Conservation (phyloP, 495 filamentous ascomycete genomes). For the Ramalina intermedia region DNA sequence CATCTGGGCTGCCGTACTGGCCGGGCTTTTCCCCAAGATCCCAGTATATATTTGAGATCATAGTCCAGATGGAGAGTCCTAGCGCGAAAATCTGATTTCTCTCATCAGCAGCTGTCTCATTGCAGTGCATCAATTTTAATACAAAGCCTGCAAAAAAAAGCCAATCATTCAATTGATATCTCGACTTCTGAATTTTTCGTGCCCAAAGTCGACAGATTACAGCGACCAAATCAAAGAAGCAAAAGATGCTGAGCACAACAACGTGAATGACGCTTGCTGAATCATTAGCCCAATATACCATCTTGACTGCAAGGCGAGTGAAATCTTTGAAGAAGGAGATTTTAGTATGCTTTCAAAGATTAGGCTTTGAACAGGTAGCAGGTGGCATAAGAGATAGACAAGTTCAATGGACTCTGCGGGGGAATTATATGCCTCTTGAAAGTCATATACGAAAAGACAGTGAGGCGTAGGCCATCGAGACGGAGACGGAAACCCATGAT, state of each 20-base stretch:
- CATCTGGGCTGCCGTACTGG: slow-evolving; percentile 3
- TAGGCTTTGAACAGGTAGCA: no score
- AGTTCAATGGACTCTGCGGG: no score
- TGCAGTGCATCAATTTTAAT: not conserved
- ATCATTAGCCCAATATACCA: not conserved
- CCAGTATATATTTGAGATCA: slow-evolving; percentile 6
- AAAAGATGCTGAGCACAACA: slow-evolving; percentile 5
- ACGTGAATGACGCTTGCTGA: slow-evolving; percentile 1
- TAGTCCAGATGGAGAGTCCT: not conserved
- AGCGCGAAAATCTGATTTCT: slow-evolving; percentile 7
- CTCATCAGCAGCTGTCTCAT: not conserved
- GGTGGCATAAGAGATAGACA: no score
- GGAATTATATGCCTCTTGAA: no score
- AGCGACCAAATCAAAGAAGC: slow-evolving; percentile 5
- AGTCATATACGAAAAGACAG: no score
- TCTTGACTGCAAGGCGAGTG: no score
- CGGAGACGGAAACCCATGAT: no score
- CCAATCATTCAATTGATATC: slow-evolving; percentile 7
- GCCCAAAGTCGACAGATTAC: slow-evolving; percentile 9
- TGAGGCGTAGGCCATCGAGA: no score
- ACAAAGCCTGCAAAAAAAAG: slow-evolving; percentile 8
- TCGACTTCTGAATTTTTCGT: slow-evolving; percentile 2
- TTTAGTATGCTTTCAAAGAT: not conserved
- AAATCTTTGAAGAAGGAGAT: not conserved
- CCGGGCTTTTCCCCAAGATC: slow-evolving; percentile 2